A percentile compares a stretch with the other conserved stretches of the same genome.
Evolutionary conservation across 345 rosid species (phyloP).

Genomic region (Murraya paniculata): DNA sequence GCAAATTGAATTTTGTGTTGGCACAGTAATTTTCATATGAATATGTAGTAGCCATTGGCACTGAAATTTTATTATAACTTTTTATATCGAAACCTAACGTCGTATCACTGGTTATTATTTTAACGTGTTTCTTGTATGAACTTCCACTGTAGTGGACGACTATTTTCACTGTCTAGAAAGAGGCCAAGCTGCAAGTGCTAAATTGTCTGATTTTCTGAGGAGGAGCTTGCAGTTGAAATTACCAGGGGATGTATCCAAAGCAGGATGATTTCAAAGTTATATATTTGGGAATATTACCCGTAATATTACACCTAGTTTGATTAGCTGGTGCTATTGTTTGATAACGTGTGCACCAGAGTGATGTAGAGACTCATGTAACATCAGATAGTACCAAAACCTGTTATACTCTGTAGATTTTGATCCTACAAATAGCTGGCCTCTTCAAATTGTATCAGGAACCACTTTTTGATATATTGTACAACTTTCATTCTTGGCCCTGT

Average conservation of each 20-base stretch:
- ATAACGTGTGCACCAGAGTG: background rate
- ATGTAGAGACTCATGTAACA: background rate
- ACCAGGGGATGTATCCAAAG: constrained; percentile 42
- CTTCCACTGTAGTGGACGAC: constrained; percentile 56
- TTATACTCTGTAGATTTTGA: background rate
- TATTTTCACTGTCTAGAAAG: constrained; percentile 66
- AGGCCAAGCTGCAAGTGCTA: constrained; percentile 65
- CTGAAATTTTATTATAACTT: background rate
- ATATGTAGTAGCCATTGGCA: background rate
- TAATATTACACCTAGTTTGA: background rate
- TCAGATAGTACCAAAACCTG: background rate
- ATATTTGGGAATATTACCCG: background rate
- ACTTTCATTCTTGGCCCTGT: background rate
- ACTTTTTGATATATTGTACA: background rate
- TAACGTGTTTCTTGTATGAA: background rate
- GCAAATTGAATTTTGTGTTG: background rate
- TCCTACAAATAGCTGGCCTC: background rate
- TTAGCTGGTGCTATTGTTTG: background rate
- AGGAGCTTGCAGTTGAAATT: constrained; percentile 60
- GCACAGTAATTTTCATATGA: background rate
- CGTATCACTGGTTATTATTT: background rate
- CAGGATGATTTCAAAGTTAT: constrained; percentile 13
- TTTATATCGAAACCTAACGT: background rate
- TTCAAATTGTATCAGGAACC: background rate
- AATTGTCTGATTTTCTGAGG: constrained; percentile 74